A percentile compares a stretch with the other conserved stretches of the same genome.
These are phyloP conservation scores for Nemania sp. DNA, from an alignment of 2,329 filamentous ascomycete species.

Conservation along the genomic window DNA sequence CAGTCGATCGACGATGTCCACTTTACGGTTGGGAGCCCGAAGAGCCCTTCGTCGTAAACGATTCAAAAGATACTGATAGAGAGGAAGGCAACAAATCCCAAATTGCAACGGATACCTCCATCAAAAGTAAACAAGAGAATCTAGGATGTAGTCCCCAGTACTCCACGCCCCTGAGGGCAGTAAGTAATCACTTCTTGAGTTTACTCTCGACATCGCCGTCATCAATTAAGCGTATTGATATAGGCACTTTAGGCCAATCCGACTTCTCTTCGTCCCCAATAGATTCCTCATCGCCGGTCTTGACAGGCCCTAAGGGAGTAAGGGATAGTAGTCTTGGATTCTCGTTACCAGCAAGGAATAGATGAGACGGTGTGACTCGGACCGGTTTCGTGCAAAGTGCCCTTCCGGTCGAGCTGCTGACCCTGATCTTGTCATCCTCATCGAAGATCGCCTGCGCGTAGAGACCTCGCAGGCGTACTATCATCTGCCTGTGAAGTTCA, in stretches of 20 bases:
- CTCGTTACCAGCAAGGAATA: conserved; percentile 21
- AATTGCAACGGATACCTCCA: background rate
- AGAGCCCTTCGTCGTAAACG: conserved; percentile 9
- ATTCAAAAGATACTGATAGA: conserved; percentile 11
- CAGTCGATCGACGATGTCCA: too few species aligned
- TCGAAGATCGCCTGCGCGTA: conserved; percentile 8
- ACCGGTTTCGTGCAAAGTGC: background rate
- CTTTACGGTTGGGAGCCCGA: too few species aligned
- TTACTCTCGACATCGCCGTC: background rate
- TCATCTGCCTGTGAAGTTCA: conserved; percentile 17
- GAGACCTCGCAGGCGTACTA: conserved; percentile 2
- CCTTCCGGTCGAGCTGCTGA: background rate
- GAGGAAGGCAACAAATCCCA: conserved; percentile 18
- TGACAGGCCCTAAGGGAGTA: background rate
- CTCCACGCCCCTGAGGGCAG: conserved; percentile 4
- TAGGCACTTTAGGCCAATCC: conserved; percentile 3
- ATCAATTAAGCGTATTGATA: background rate
- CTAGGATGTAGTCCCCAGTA: background rate
- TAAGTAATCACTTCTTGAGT: conserved; percentile 11
- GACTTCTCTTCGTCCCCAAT: background rate
- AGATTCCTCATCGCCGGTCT: background rate
- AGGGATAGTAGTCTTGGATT: conserved; percentile 4
- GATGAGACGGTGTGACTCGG: conserved; percentile 17
- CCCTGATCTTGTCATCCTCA: background rate
- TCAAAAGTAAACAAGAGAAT: conserved; percentile 11